Percentiles rank a stretch among this genome's conserved stretches.
Conservation (phyloP, 2,329 filamentous ascomycete genomes). For the Aureobasidium sp. region DNA sequence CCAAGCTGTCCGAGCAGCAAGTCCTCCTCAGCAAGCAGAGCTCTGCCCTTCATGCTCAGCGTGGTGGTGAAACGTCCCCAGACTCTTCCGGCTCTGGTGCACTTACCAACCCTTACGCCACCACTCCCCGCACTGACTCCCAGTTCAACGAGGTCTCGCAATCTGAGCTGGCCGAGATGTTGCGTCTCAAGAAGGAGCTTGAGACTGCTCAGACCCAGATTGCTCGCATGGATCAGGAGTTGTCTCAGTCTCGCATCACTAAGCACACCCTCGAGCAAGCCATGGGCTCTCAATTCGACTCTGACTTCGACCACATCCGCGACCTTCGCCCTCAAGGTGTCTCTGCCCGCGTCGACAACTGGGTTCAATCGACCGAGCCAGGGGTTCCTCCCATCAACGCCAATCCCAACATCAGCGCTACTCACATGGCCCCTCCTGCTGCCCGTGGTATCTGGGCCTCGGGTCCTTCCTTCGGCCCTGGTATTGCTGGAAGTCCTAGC, state of each 20-base stretch:
- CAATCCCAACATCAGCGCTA: neutral
- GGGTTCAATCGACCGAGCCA: constrained; percentile 11
- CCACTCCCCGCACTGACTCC: constrained; percentile 22
- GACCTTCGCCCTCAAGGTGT: constrained; percentile 13
- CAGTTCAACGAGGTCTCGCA: constrained; percentile 20
- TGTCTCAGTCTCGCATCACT: constrained; percentile 56
- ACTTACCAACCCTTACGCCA: constrained; percentile 28
- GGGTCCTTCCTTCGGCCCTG: neutral
- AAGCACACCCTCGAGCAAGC: constrained; percentile 53
- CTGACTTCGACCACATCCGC: constrained; percentile 35
- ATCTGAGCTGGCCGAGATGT: constrained; percentile 52
- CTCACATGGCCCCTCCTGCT: neutral
- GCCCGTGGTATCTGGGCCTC: constrained; percentile 13
- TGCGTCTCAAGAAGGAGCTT: constrained; percentile 63
- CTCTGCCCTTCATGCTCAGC: constrained; percentile 41
- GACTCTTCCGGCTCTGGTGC: constrained; percentile 24
- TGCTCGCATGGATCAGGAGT: constrained; percentile 62
- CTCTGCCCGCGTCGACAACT: constrained; percentile 10
- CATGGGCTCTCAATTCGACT: constrained; percentile 38
- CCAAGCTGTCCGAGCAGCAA: constrained; percentile 68
- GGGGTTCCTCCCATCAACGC: neutral
- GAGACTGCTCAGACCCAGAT: constrained; percentile 65
- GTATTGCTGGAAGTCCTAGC: constrained; percentile 1
- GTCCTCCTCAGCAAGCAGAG: constrained; percentile 53
- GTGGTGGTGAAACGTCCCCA: constrained; percentile 20